Evolutionary conservation across 768 basidiomycete species (phyloP), one percentile per base, ranked within the genome.

Genomic region (Phlegmacium glaucopus): DNA sequence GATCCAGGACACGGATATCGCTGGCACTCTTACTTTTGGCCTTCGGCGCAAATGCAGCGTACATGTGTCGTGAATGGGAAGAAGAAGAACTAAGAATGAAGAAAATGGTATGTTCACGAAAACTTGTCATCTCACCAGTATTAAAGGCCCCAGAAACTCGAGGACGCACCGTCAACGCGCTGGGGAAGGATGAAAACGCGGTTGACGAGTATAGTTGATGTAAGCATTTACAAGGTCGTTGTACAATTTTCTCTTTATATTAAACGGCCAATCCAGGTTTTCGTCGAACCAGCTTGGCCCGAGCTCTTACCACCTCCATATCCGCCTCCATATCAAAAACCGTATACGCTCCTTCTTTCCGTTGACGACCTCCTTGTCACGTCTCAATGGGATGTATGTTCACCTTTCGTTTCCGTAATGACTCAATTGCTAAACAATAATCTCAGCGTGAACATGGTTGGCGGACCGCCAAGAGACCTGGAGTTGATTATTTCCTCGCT

Each of bases 381-480:
- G 9, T 94, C 91, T 9, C 87, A 85, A 4, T 99, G 96, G 96
- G 93, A 96, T 76, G 94, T 96, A 61, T 64, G 94, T 83, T 35
- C 26, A 16, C 17, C 15, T 27, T 25, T 15, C 13, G 13, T 13
- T 11, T 17, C 44, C 22, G 44, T 35, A 35, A 27, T 45, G n/a
- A 29, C 27, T 40, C 9, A 8, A 27, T 38, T 40, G 28, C 4
- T 40, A 9, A 22, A 29, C 46, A 46, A 28, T 42, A 15, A n/a
- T 11, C 36, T 28, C 50, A 96, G 93, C 83, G 94, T 45, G 81
- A 90, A 69, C 77, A 90, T 58, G 96, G 96, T 43, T 99, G 96
- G 95, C 77, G 92, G 54, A 97, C 95, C 3, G 95, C 94, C 5
- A 99, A 98, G 70, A 83, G 96, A 28, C 95, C 96, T 1, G 96